These are phyloP conservation scores for Didymella glomerata DNA, from an alignment of 2,329 filamentous ascomycete genomes.

Conservation along the genomic window DNA sequence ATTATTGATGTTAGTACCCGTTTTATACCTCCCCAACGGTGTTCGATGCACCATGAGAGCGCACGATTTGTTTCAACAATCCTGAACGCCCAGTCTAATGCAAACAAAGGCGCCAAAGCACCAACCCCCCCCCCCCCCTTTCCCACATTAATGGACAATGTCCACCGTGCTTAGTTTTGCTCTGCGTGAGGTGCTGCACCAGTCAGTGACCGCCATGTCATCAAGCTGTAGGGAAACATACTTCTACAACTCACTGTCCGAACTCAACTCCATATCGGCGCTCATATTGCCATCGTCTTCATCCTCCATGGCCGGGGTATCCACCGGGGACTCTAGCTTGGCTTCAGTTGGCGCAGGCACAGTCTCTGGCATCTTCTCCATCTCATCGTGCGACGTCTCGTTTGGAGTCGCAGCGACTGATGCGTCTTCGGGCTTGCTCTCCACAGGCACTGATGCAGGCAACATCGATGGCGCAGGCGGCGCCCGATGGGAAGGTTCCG, in stretches of 20 bases:
- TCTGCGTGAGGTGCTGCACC: not conserved
- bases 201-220: not conserved
- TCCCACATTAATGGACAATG: not conserved
- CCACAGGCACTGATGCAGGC: not conserved
- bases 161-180: not conserved
- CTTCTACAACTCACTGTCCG: constrained; percentile 11
- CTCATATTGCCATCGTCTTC: constrained; percentile 2
- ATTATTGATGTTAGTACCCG: not conserved
- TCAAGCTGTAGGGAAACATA: not conserved
- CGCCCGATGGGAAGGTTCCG: not conserved
- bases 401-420: not conserved
- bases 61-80: not conserved
- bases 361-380: not conserved
- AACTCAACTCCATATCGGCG: constrained; percentile 14
- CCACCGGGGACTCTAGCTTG: not conserved
- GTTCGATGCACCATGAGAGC: not conserved
- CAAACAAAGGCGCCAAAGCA: not conserved
- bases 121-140: not conserved
- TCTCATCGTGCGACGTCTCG: not conserved
- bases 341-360: not conserved
- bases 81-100: not conserved
- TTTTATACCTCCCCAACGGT: not conserved
- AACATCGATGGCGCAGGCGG: not conserved
- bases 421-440: not conserved
- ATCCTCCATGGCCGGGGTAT: not conserved